These are phyloP conservation scores for Leccinum angustisporum DNA, from an alignment of 1,284 basidiomycete genomes.

Conservation along the genomic window DNA sequence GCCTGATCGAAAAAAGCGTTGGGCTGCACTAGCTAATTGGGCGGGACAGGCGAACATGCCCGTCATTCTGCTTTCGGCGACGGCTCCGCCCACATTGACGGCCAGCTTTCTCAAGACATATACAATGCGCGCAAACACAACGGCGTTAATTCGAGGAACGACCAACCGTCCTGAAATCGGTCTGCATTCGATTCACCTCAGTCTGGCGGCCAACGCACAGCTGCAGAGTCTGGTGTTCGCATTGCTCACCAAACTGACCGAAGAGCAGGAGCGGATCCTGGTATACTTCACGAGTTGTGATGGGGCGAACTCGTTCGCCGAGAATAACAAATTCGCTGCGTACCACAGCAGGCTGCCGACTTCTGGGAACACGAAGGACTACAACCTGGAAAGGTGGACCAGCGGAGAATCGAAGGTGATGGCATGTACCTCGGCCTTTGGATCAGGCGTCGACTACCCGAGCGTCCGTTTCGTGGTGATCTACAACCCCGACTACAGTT, in stretches of 20 bases:
- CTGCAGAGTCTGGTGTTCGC: too few species aligned
- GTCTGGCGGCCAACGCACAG: too few species aligned
- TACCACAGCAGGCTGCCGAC: neutral
- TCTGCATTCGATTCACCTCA: neutral
- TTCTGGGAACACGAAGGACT: neutral
- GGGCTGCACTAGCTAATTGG: neutral
- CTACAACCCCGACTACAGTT: neutral
- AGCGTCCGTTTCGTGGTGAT: neutral
- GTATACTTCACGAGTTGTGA: neutral
- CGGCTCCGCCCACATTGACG: neutral
- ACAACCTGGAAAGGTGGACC: neutral
- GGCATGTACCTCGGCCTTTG: neutral
- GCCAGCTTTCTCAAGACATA: neutral
- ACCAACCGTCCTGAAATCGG: conserved; percentile 1
- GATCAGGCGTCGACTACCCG: neutral
- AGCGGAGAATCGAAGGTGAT: neutral
- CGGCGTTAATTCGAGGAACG: neutral
- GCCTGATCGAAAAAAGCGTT: neutral
- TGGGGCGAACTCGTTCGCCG: neutral
- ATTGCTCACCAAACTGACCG: neutral
- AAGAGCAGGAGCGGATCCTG: neutral
- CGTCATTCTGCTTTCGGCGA: conserved; percentile 2
- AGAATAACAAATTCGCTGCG: neutral
- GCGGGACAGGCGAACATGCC: neutral
- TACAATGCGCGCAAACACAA: neutral